phyloP scores from a whole-genome alignment of 2,329 filamentous ascomycete genomes.

The Orbilia blumenaviensis region DNA sequence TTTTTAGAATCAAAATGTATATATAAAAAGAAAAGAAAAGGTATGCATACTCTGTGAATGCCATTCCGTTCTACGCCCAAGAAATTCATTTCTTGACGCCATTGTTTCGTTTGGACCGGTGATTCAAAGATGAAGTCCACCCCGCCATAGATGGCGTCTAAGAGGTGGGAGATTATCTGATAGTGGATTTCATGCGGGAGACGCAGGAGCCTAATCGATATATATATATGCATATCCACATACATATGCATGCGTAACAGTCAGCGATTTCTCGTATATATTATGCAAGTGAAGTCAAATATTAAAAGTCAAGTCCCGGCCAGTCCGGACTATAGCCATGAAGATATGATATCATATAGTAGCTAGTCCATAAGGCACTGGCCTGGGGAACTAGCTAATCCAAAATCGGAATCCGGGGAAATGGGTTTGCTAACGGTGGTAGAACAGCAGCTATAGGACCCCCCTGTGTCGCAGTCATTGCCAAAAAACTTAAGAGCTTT shows the following conservation, averaged over 20 bases:
- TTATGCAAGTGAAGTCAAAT: background rate
- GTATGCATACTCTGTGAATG: background rate
- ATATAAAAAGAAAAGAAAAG: background rate
- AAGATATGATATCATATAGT: background rate
- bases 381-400: constrained; percentile 4
- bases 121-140: constrained; percentile 20
- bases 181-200: constrained; percentile 23
- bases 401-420: background rate
- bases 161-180: constrained; percentile 4
- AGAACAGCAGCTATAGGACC: background rate
- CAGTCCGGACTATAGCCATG: no score
- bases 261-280: background rate
- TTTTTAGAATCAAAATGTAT: no score
- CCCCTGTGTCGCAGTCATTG: constrained; percentile 1
- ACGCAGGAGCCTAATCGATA: background rate
- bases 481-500: background rate
- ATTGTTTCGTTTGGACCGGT: background rate
- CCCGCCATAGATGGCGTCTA: background rate
- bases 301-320: no score
- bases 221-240: background rate
- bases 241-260: background rate
- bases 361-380: background rate
- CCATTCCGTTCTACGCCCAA: background rate
- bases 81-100: background rate
- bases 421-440: background rate